Evolutionary conservation across 2,329 filamentous ascomycete genomes (phyloP).

Genomic region (Microsporum audouinii): DNA sequence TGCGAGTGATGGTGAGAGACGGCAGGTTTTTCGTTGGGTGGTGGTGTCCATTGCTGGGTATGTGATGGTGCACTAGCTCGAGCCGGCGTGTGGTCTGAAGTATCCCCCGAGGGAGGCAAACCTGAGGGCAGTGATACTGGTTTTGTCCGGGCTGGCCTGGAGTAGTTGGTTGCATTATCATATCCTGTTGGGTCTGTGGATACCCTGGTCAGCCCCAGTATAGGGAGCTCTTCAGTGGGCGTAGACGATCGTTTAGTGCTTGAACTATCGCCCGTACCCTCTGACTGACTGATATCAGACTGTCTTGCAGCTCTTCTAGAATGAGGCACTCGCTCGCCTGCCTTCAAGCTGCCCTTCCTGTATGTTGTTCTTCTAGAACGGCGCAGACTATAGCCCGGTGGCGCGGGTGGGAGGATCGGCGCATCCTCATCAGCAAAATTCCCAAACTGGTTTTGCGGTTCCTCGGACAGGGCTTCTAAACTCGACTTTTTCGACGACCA

Average conservation of each 20-base stretch:
- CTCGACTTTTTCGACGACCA: conserved; percentile 5
- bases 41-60: conserved; percentile 43
- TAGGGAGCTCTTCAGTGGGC: conserved; percentile 25
- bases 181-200: conserved; percentile 28
- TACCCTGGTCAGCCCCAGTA: conserved; percentile 25
- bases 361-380: conserved; percentile 89
- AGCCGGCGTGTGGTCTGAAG: conserved; percentile 18
- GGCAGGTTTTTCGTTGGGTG: conserved; percentile 35
- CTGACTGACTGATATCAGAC: conserved; percentile 19
- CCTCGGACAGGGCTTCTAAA: conserved; percentile 13
- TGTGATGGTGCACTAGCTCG: conserved; percentile 28
- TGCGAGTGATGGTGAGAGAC: conserved; percentile 7
- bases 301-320: conserved; percentile 59
- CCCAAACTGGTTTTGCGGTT: conserved; percentile 7
- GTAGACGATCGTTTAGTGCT: conserved; percentile 23
- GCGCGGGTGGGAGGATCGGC: conserved; percentile 68
- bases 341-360: conserved; percentile 72
- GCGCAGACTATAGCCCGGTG: conserved; percentile 66
- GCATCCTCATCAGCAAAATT: conserved; percentile 50
- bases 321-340: conserved; percentile 62
- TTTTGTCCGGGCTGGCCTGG: conserved; percentile 20
- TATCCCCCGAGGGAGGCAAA: neutral
- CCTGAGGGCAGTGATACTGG: conserved; percentile 16
- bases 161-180: conserved; percentile 37
- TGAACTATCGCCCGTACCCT: conserved; percentile 35